Percentiles rank a stretch among this genome's conserved stretches.
Conservation (phyloP, 2,329 filamentous ascomycete species). For the Chrysosporium keratinophilum region DNA sequence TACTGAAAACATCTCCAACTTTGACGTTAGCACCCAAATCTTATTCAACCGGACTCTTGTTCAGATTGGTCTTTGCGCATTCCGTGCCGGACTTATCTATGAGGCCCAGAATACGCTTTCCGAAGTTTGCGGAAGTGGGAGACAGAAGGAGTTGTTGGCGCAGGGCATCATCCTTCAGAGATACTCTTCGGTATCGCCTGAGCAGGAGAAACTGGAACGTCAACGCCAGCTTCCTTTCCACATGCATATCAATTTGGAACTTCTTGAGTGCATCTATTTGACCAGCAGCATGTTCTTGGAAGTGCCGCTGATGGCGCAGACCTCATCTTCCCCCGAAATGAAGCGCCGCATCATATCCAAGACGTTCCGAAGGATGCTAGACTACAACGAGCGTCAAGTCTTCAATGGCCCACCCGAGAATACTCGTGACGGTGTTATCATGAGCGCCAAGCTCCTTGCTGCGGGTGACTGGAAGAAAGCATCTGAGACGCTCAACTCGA, state of each 20-base stretch:
- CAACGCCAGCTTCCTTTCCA: conserved; percentile 98
- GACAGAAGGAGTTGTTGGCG: conserved; percentile 94
- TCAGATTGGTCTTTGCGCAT: conserved; percentile 94
- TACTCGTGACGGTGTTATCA: conserved; percentile 98
- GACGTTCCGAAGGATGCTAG: conserved; percentile 97
- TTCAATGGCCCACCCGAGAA: conserved; percentile 98
- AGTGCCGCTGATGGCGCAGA: conserved; percentile 92
- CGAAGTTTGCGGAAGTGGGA: conserved; percentile 93
- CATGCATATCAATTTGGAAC: conserved; percentile 99
- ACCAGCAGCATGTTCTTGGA: conserved; percentile 99
- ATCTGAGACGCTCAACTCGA: conserved; percentile 83
- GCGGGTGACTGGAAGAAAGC: conserved; percentile 98
- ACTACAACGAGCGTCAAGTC: conserved; percentile 98
- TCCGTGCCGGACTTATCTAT: conserved; percentile 92
- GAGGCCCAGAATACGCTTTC: conserved; percentile 96
- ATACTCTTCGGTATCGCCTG: conserved; percentile 89
- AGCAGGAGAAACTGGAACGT: conserved; percentile 94
- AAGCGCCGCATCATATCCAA: conserved; percentile 98
- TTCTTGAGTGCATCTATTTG: conserved; percentile 95
- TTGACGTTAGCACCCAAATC: conserved; percentile 94
- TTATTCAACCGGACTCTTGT: conserved; percentile 97
- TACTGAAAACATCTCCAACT: conserved; percentile 92
- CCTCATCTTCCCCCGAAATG: conserved; percentile 89
- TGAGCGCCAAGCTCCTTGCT: conserved; percentile 91
- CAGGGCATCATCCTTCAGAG: conserved; percentile 98